Evolutionary conservation across 1,139 yeast genomes (phyloP), one percentile per base, ranked within the genome.

Genomic region (Magnusiomyces fungicola): DNA sequence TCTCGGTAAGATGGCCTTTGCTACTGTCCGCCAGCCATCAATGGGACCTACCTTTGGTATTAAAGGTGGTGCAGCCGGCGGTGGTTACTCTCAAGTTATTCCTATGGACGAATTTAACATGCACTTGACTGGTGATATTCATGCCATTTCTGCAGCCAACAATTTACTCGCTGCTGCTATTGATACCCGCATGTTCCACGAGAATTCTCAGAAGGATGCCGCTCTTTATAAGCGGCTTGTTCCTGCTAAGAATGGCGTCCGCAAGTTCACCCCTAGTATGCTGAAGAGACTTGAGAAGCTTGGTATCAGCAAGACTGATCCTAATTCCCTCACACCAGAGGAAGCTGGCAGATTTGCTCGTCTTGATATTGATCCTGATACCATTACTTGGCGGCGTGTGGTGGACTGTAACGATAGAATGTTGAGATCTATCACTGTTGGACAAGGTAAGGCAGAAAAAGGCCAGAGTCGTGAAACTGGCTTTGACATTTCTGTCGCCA

Each of bases 21-120:
- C 98, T 56, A 89, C 88, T 65, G 97, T 92, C 51, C 83, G 98
- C 72, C 98, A 92, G 69, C 98, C 98, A 44, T 85, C 95, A 19
- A 90, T 90, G 96, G 98, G 98, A 48, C 98, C 98, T 53, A 90
- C 97, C 22, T 92, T 92, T 64, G 98, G 98, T 69, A 87, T 92
- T 64, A 92, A 90, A 70, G 97, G 97, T 68, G 98, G 97, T 69
- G 98, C 98, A 55, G 97, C 98, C 21, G 98, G 98, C 64, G 98
- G 98, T 66, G 98, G 98, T 54, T 92, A 90, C 71, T 83, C 97
- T 6, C 97, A 92, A 71, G 97, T 92, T 45, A 89, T 92, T 63
- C 98, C 98, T 56, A 92, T 92, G 98, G 97, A 92, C 69, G 97
- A 92, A 69, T 92, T 92, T 76, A 92, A 92, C 73, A 80, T 92